These are phyloP conservation scores for Chaetomium sp. DNA, from an alignment of 2,329 filamentous ascomycete genomes.

Conservation along the genomic window DNA sequence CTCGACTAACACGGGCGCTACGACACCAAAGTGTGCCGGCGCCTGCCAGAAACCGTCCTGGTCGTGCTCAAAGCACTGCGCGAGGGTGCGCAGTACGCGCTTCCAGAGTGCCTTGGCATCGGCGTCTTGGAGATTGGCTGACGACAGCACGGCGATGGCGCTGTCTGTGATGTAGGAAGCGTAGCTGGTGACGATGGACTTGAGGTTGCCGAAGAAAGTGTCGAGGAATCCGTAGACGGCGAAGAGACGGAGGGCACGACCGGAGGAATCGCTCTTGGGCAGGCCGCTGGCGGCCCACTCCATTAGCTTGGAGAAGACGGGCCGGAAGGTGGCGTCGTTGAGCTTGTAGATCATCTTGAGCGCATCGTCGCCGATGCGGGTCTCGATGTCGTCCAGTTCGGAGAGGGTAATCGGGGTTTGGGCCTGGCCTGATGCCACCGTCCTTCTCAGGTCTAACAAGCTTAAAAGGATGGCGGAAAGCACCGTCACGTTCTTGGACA, in stretches of 20 bases:
- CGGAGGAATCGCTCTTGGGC: slow-evolving; percentile 54
- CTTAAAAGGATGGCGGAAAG: slow-evolving; percentile 61
- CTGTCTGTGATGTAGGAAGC: slow-evolving; percentile 77
- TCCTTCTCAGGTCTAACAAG: slow-evolving; percentile 59
- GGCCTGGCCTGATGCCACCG: slow-evolving; percentile 43
- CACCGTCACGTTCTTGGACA: slow-evolving; percentile 66
- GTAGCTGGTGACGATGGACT: slow-evolving; percentile 92
- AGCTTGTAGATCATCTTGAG: slow-evolving; percentile 95
- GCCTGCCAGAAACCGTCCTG: slow-evolving; percentile 96
- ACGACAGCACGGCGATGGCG: slow-evolving; percentile 46
- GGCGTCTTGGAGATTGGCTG: slow-evolving; percentile 37
- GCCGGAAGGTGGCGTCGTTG: slow-evolving; percentile 88
- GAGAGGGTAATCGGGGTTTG: slow-evolving; percentile 34
- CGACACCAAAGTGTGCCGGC: slow-evolving; percentile 72
- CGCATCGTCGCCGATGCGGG: slow-evolving; percentile 59
- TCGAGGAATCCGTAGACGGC: slow-evolving; percentile 77
- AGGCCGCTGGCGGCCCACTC: slow-evolving; percentile 66
- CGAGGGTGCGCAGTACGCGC: slow-evolving; percentile 63
- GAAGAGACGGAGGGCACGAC: slow-evolving; percentile 57
- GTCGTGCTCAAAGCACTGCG: slow-evolving; percentile 76
- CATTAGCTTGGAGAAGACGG: slow-evolving; percentile 78
- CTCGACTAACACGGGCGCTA: slow-evolving; percentile 61
- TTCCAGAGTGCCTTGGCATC: slow-evolving; percentile 58
- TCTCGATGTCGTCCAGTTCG: slow-evolving; percentile 55
- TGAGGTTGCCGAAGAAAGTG: slow-evolving; percentile 75